Evolutionary conservation across 306 rosid genomes (phyloP).

Genomic region (Prinsepia uniflora): DNA sequence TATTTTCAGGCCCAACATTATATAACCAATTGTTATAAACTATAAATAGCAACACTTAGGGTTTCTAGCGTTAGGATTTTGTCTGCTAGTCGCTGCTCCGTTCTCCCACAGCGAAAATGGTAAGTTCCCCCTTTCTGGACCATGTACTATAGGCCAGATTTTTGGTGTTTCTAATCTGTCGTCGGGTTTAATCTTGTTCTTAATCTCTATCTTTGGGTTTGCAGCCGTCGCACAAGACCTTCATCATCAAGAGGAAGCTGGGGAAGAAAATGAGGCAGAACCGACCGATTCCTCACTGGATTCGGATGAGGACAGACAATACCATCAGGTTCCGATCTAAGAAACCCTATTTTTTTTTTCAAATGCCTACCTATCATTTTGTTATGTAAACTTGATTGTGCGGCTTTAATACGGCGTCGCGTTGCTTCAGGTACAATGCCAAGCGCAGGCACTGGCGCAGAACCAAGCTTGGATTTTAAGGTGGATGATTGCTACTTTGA

Average conservation of each 20-base stretch:
- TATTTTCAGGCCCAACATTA: neutral
- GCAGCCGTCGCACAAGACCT: constrained; percentile 88
- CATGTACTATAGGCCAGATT: no score
- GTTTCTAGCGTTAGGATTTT: constrained; percentile 22
- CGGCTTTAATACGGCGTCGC: neutral
- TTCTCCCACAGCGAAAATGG: constrained; percentile 44
- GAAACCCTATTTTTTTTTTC: neutral
- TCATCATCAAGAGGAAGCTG: constrained; percentile 86
- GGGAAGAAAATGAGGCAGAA: constrained; percentile 96
- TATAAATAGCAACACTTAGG: constrained; percentile 16
- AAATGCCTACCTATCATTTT: neutral
- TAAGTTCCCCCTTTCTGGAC: constrained; percentile 3
- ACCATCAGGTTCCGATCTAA: constrained; percentile 48
- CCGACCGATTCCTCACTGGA: constrained; percentile 87
- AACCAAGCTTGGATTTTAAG: constrained; percentile 78
- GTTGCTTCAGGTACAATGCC: constrained; percentile 56
- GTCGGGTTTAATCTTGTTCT: neutral
- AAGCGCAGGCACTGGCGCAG: constrained; percentile 98
- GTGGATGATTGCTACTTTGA: constrained; percentile 22
- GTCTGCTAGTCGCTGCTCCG: constrained; percentile 13
- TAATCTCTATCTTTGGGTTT: neutral
- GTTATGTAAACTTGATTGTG: neutral
- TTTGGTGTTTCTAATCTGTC: no score
- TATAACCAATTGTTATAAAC: neutral
- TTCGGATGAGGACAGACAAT: constrained; percentile 78